phyloP scores from a whole-genome alignment of 805 yeast genomes.

The Candida arabinofermentans region DNA sequence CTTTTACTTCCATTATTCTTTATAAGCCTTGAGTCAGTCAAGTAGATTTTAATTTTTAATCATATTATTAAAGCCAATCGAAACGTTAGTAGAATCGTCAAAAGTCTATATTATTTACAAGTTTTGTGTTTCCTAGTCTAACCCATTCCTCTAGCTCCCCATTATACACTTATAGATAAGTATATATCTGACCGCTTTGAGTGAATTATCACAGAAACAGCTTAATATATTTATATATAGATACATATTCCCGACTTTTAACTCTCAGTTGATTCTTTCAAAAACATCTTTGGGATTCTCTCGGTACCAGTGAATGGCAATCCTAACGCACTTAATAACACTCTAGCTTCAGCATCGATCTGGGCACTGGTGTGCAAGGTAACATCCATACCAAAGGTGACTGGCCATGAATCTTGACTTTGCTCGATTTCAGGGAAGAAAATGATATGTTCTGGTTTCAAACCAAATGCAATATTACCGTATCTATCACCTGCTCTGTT shows the following conservation, averaged over 20 bases:
- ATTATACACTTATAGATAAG: too few species aligned
- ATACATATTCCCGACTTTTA: neutral
- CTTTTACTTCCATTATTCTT: too few species aligned
- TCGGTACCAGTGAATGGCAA: slow-evolving; percentile 67
- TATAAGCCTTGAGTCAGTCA: too few species aligned
- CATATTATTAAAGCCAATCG: too few species aligned
- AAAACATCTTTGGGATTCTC: slow-evolving; percentile 32
- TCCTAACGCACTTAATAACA: slow-evolving; percentile 76
- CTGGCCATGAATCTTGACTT: slow-evolving; percentile 86
- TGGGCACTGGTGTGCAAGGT: slow-evolving; percentile 86
- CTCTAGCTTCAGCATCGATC: slow-evolving; percentile 85
- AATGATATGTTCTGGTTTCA: slow-evolving; percentile 70
- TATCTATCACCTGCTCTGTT: slow-evolving; percentile 74
- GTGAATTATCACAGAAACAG: too few species aligned
- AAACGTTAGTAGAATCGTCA: too few species aligned
- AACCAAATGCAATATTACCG: slow-evolving; percentile 85
- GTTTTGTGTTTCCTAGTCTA: too few species aligned
- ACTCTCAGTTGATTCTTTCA: slow-evolving; percentile 11
- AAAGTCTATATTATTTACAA: too few species aligned
- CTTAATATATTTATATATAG: neutral
- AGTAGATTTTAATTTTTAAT: too few species aligned
- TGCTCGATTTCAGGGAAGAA: slow-evolving; percentile 92
- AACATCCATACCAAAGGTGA: slow-evolving; percentile 79
- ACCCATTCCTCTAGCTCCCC: too few species aligned
- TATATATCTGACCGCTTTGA: too few species aligned